Base-by-base conservation (phyloP, 768 basidiomycete genomes). In the Suillus subalutaceus region DNA sequence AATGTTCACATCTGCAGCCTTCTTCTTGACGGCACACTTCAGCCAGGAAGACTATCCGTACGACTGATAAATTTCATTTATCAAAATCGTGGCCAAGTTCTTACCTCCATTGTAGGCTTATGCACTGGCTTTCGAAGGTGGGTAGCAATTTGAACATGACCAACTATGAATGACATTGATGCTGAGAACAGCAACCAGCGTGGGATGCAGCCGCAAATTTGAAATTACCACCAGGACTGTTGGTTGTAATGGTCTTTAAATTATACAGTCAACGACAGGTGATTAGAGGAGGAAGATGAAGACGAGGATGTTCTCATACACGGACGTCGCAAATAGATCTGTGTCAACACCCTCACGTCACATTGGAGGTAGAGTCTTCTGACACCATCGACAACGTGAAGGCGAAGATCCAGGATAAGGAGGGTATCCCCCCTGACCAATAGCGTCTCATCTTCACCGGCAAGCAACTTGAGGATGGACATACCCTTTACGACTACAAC, bases 91-190 rank as follows among this genome's bases (percentile, higher is more conserved):
- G 20, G 43, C 38, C n/a, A 43, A 52, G 35, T 67, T 73, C 61
- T 69, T 63, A 67, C 5, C 37, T 20, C 52, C 64, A 4, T 43
- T 30, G 38, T 69, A 93, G 91, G 92, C 76, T 94, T 70, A 92
- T 93, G 91, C 91, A 94, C 72, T 94, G 93, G 93, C 83, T 94
- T 57, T 84, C 91, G 30, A 94, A 94, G 85, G 92, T 88, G 64
- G 68, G 76, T 57, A 40, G 70, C 66, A 23, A 62, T 66, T 63
- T 59, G 60, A 66, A 48, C 61, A 64, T 3, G 38, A 59, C 57
- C n/a, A 50, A 41, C 59, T 15, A 18, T 58, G 56, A 37, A 46
- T 60, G 15, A 50, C 55, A 67, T 72, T 78, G 64, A 77, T 56
- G 38, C 43, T 50, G 30, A 48, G 38, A 56, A 18, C 76, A 94